phyloP scores from a whole-genome alignment of 2,329 filamentous ascomycete species.

The Magnaporthiopsis incrustans region DNA sequence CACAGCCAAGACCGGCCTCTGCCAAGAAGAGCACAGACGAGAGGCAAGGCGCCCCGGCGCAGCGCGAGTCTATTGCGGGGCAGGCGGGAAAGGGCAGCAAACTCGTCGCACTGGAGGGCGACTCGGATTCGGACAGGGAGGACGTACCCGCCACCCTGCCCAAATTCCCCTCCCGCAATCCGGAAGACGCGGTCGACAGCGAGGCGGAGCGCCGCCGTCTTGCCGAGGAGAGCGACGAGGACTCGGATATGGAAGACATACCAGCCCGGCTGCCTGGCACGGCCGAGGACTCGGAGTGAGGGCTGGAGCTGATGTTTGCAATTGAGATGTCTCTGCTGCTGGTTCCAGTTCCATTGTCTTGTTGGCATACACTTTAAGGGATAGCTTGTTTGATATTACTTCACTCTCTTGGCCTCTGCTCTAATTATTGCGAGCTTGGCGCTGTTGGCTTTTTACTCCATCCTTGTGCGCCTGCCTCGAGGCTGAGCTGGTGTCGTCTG shows the following conservation, averaged over 20 bases:
- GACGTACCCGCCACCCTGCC: not conserved
- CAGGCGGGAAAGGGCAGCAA: not conserved
- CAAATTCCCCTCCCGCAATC: not conserved
- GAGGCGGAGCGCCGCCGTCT: constrained; percentile 13
- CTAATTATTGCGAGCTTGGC: not conserved
- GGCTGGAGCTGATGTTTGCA: not conserved
- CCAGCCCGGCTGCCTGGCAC: constrained; percentile 2
- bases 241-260: constrained; percentile 19
- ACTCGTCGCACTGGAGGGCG: not conserved
- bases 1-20: not conserved
- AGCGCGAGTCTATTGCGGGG: not conserved
- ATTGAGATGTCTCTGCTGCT: not conserved
- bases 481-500: no score
- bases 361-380: not conserved
- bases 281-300: not conserved
- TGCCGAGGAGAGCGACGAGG: constrained; percentile 17
- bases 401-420: not conserved
- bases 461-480: not conserved
- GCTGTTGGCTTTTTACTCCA: not conserved
- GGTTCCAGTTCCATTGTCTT: not conserved
- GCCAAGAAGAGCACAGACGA: not conserved
- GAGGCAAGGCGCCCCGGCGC: no score
- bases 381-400: not conserved
- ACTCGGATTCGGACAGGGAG: not conserved
- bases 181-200: constrained; percentile 17